Base-by-base conservation (phyloP, 495 filamentous ascomycete species). In the Penicillium mononematosum region DNA sequence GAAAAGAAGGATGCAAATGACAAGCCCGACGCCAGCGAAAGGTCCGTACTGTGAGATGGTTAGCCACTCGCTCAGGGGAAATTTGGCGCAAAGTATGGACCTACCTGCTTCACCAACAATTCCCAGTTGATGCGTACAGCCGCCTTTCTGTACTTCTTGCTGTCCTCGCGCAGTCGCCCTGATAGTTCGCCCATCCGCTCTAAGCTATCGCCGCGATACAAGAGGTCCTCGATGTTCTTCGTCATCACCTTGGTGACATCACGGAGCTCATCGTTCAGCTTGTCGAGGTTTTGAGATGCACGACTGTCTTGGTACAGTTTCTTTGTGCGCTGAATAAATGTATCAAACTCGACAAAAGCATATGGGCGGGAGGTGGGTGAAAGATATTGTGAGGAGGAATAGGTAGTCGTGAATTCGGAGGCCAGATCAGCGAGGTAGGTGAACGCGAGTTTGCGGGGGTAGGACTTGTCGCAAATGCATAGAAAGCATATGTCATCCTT, bases 161-260 rank as follows among this genome's bases (percentile, higher is more conserved):
- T 93, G 70, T 99, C 94, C 64, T 99, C 94, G 44, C 88, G 80
- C 70, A 99, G 67, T 57, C 91, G 74, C 41, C 83, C 85, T 47
- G 89, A 94, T 74, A 98, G 83, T 75, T 98, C 94, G 27, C 94
- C 95, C 94, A 99, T 99, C 53, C 90, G 82, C 76, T 99, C 95
- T 59, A 99, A 74, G 66, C 87, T 94, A 68, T 98, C 94, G 9
- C 94, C 94, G 52, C 94, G 81, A 68, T 99, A 99, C 55, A 99
- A 72, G 68, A 99, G 73, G 70, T 99, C 94, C 77, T 99, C 94
- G 66, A 99, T 99, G 71, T 99, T 99, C 83, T 98, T 99, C 32
- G 94, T 98, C 94, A 99, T 99, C 61, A 98, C 92, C 73, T 96
- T 91, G 14, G 94, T 97, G 50, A 99, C 94, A 81, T 98, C 94